Evolutionary conservation across 768 basidiomycete species (phyloP), one percentile per base, ranked within the genome.

Genomic region (Pisolithus sp.): DNA sequence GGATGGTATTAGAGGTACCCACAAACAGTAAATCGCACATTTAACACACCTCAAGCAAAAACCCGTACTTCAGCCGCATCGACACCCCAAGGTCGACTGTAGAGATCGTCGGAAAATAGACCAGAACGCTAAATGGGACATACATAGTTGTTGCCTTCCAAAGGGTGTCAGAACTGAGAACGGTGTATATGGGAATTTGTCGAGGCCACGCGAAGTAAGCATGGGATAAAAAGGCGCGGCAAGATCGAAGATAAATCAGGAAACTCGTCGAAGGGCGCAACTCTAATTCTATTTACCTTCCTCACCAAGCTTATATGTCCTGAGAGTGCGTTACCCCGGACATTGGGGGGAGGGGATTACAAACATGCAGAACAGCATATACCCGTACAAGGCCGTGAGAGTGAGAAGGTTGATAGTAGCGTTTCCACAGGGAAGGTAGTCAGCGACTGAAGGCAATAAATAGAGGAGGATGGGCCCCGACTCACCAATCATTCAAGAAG

Each of bases 221-320:
- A 9, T 7, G 13, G 5, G 15, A 31, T n/a, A 23, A 6, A 44
- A 12, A 17, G 23, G 18, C 10, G 10, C 30, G 9, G 30, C 8
- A 30, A 30, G 8, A 18, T 21, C 47, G 31, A 55, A 38, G 20
- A 41, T 13, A 15, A 13, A 44, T 40, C 21, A 45, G 30, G 42
- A 30, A 23, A 34, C 24, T 30, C 44, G 31, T 20, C 12, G 17
- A 42, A 12, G 8, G 5, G 12, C 4, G 34, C 12, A 34, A 34
- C 4, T 34, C 34, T 1, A 34, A 15, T 34, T 15, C 5, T 12
- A 15, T 28, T n/a, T 57, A 88, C 86, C 72, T 72, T 96, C 93
- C 71, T 85, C 84, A 13, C 93, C 94, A 2, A 97, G 80, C 59
- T 89, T 88, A 68, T 92, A 94, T 5, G 86, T 83, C 93, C 89